A percentile compares a stretch with the other conserved stretches of the same genome.
phyloP scores from a whole-genome alignment of 768 basidiomycete genomes.

The Tylopilus subfusipes region DNA sequence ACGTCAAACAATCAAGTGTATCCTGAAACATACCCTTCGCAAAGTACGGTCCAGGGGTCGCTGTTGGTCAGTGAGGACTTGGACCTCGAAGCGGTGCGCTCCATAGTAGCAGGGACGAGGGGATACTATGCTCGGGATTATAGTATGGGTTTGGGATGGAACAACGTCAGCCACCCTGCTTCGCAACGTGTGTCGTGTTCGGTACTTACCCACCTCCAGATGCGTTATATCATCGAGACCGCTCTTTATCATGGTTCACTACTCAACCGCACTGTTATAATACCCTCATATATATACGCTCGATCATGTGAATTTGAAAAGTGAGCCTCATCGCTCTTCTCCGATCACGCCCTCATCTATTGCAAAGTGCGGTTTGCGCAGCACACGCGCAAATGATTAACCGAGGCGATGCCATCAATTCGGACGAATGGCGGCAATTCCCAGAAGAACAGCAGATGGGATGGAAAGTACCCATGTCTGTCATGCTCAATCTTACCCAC shows the following conservation, averaged over 20 bases:
- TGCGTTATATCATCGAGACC: conserved; percentile 49
- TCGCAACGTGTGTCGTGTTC: background rate
- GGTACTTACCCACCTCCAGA: conserved; percentile 23
- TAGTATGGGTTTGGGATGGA: conserved; percentile 45
- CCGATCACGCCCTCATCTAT: background rate
- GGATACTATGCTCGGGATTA: conserved; percentile 45
- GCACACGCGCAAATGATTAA: conserved; percentile 44
- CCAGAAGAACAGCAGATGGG: conserved; percentile 37
- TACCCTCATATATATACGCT: conserved; percentile 46
- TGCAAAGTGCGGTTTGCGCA: conserved; percentile 34
- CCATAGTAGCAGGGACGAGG: conserved; percentile 35
- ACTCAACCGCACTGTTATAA: conserved; percentile 41
- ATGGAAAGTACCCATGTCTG: conserved; percentile 34
- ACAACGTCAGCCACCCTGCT: conserved; percentile 36
- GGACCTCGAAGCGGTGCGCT: conserved; percentile 31
- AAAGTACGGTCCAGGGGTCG: conserved; percentile 1
- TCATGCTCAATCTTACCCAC: conserved; percentile 43
- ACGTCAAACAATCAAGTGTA: background rate
- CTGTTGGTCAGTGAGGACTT: conserved; percentile 21
- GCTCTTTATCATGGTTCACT: conserved; percentile 41
- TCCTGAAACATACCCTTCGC: background rate
- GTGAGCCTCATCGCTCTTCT: conserved; percentile 8
- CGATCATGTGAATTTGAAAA: conserved; percentile 39
- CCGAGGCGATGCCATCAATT: conserved; percentile 40
- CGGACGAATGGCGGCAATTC: conserved; percentile 39